Base-by-base conservation (phyloP, 176 grass and related monocot genomes). In the Musa troglodytarum region DNA sequence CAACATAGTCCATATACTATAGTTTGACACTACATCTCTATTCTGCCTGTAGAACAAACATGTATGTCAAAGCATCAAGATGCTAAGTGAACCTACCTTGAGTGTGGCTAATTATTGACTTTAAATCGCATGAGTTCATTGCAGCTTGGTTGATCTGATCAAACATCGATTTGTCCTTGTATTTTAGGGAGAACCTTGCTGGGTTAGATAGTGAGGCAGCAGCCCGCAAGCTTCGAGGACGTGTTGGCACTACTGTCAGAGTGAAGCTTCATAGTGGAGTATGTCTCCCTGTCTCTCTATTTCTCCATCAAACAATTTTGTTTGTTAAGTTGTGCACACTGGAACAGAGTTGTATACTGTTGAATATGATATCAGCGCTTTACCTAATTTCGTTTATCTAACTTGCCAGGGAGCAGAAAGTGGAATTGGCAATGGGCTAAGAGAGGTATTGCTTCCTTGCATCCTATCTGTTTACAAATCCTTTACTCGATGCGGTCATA, bases 221-320 rank as follows among this genome's bases (percentile, higher is more conserved):
- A 59, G 93, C 93, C 16, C 85, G 88, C 43, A 93, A 87, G 78
- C 90, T 93, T 71, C 79, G 90, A 83, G 93, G 90, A 51, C 82
- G 72, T 82, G 85, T 77, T 70, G 93, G 93, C 67, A 97, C 90
- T 1, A 93, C 80, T 52, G 93, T 97, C 51, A 85, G 62, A 87
- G 85, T 97, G 69, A 97, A 97, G 86, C 80, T 97, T 58, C 85
- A 81, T 70, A 82, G 83, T 78, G 89, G 92, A 92, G 49, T 28
- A 63, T 14, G 15, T 62, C 54, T 43, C 22, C 22, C 43, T 51
- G 10, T 65, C 23, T 52, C 19, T 14, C 43, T 54, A 10, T 49
- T 76, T 56, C 51, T 52, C 34, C 11, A 49, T 50, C 26, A 28
- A 28, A 28, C 19, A 1, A 22, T 2, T 23, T 63, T 7, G 5